A percentile compares a stretch with the other conserved stretches of the same genome.
These are phyloP conservation scores for Sporothrix pallida DNA, from an alignment of 2,329 filamentous ascomycete species.

Conservation along the genomic window DNA sequence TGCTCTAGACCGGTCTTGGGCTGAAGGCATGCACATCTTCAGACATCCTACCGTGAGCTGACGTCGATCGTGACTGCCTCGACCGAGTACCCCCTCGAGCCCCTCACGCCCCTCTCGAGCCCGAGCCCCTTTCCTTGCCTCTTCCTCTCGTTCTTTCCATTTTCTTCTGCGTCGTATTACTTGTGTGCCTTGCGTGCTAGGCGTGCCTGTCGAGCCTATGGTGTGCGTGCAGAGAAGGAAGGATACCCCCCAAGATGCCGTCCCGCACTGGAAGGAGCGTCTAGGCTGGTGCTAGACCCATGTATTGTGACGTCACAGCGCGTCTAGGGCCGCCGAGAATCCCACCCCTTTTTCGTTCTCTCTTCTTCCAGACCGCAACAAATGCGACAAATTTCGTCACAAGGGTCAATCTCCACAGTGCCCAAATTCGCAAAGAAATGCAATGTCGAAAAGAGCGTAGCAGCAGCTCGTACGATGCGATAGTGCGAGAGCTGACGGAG, in stretches of 20 bases:
- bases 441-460: neutral
- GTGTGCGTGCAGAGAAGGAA: too few species aligned
- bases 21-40: neutral
- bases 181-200: too few species aligned
- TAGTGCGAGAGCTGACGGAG: neutral
- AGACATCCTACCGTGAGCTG: neutral
- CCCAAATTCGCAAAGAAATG: neutral
- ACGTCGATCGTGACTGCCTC: neutral
- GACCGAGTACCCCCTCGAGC: too few species aligned
- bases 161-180: too few species aligned
- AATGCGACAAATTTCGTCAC: neutral
- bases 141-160: too few species aligned
- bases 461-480: neutral
- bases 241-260: neutral
- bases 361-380: neutral
- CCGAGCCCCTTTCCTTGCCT: too few species aligned
- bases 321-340: neutral
- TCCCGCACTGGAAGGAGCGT: neutral
- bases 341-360: neutral
- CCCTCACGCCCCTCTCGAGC: too few species aligned
- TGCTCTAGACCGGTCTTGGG: neutral
- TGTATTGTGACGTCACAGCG: conserved; percentile 12
- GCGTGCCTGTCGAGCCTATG: too few species aligned
- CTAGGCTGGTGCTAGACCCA: neutral
- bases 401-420: neutral